Evolutionary conservation across 1,284 basidiomycete species (phyloP).

Genomic region (Ganoderma multipileum): DNA sequence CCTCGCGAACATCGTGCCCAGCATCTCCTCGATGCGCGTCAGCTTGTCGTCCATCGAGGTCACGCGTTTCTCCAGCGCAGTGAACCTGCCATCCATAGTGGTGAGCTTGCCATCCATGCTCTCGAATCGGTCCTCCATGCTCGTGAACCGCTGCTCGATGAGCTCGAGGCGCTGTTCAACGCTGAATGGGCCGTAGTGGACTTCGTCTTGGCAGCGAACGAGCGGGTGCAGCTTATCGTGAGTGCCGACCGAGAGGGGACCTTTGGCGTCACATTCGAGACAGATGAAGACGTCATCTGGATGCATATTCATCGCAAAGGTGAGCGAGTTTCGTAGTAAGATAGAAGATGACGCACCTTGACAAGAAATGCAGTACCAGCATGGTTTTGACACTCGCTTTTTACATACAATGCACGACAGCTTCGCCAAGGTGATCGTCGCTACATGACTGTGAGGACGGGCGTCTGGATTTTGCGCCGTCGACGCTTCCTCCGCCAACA

Average conservation of each 20-base stretch:
- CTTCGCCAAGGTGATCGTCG: constrained; percentile 4
- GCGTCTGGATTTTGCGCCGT: neutral
- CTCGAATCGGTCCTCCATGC: constrained; percentile 11
- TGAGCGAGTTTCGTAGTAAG: neutral
- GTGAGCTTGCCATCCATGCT: constrained; percentile 25
- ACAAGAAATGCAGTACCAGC: constrained; percentile 39
- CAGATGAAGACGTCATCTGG: constrained; percentile 27
- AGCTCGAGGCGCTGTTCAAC: constrained; percentile 4
- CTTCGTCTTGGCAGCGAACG: constrained; percentile 28
- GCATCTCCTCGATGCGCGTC: constrained; percentile 19
- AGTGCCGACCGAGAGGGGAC: constrained; percentile 9
- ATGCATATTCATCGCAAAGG: neutral
- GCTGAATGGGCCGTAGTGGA: constrained; percentile 1
- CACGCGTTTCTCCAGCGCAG: constrained; percentile 16
- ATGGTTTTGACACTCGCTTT: constrained; percentile 27
- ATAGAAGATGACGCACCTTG: constrained; percentile 5
- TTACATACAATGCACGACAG: constrained; percentile 21
- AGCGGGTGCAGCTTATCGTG: constrained; percentile 28
- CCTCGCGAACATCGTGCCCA: constrained; percentile 13
- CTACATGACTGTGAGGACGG: constrained; percentile 3
- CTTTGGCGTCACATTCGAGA: constrained; percentile 22
- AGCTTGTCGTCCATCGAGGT: constrained; percentile 20
- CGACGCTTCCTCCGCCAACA: constrained; percentile 1
- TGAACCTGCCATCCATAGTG: constrained; percentile 30
- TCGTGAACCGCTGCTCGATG: constrained; percentile 3